Conservation (phyloP, 2,329 filamentous ascomycete genomes). For the Nothomitra cinnamomea region DNA sequence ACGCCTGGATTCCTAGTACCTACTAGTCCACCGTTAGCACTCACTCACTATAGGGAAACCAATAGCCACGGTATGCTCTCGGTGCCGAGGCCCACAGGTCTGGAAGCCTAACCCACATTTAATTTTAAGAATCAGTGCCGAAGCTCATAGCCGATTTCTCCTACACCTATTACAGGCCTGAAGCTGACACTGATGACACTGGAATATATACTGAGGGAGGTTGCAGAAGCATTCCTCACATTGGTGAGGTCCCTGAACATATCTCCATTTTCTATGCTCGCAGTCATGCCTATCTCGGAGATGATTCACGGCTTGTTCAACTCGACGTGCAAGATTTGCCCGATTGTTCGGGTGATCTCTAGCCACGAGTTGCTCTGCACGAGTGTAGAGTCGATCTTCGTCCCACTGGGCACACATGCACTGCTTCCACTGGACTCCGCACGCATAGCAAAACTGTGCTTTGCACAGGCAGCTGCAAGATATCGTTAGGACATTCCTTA, state of each 20-base stretch:
- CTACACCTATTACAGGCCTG: neutral
- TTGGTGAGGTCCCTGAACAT: neutral
- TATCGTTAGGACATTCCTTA: neutral
- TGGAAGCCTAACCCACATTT: no score
- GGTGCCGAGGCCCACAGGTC: no score
- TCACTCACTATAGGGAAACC: no score
- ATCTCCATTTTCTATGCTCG: neutral
- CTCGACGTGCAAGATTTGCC: neutral
- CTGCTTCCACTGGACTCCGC: neutral
- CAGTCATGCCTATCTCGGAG: neutral
- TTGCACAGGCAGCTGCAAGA: neutral
- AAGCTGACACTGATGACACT: neutral
- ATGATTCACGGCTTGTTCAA: neutral
- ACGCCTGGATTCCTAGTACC: no score
- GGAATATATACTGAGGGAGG: neutral
- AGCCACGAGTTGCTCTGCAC: neutral
- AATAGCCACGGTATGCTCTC: no score
- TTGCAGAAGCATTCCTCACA: neutral
- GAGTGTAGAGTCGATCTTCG: neutral
- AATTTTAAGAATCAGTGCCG: no score
- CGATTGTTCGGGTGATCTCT: neutral
- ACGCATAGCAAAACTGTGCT: conserved; percentile 1
- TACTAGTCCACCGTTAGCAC: no score
- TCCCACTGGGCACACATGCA: neutral
- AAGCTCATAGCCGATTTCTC: neutral